These are phyloP conservation scores for Phoma sp. DNA, from an alignment of 2,329 filamentous ascomycete genomes.

Conservation along the genomic window DNA sequence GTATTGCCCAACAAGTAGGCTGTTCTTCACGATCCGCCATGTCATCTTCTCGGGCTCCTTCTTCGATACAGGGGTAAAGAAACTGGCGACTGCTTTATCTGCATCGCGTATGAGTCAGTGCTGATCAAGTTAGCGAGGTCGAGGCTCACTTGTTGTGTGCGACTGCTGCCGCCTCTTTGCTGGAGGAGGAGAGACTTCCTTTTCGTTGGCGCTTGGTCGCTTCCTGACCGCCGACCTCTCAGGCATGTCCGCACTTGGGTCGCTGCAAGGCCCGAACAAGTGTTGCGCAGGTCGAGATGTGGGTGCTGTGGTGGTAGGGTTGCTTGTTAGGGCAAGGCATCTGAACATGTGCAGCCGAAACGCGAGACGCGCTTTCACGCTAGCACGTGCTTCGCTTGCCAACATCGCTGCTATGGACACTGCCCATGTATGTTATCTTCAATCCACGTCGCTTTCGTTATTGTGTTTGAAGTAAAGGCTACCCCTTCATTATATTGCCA, in stretches of 20 bases:
- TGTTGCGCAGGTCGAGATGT: not conserved
- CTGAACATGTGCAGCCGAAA: conserved; percentile 13
- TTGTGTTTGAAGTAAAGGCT: no score
- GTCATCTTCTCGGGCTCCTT: conserved; percentile 78
- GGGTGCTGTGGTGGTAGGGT: conserved; percentile 9
- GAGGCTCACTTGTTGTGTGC: conserved; percentile 61
- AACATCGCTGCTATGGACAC: not conserved
- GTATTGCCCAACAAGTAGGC: conserved; percentile 80
- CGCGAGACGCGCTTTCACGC: conserved; percentile 40
- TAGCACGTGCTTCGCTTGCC: conserved; percentile 39
- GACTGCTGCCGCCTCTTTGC: conserved; percentile 63
- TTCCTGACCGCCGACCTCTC: conserved; percentile 36
- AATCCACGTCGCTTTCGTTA: not conserved
- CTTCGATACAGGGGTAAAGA: conserved; percentile 87
- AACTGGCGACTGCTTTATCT: conserved; percentile 78
- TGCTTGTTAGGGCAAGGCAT: conserved; percentile 2
- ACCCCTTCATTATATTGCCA: no score
- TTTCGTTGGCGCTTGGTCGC: conserved; percentile 48
- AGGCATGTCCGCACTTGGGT: conserved; percentile 25
- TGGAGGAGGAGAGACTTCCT: conserved; percentile 64
- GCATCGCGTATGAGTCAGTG: conserved; percentile 10
- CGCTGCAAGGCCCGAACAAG: not conserved
- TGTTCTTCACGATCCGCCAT: conserved; percentile 73
- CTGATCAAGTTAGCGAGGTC: not conserved
- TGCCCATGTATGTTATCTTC: not conserved